phyloP scores from a whole-genome alignment of 768 basidiomycete genomes.

The Daedaleopsis nitida region DNA sequence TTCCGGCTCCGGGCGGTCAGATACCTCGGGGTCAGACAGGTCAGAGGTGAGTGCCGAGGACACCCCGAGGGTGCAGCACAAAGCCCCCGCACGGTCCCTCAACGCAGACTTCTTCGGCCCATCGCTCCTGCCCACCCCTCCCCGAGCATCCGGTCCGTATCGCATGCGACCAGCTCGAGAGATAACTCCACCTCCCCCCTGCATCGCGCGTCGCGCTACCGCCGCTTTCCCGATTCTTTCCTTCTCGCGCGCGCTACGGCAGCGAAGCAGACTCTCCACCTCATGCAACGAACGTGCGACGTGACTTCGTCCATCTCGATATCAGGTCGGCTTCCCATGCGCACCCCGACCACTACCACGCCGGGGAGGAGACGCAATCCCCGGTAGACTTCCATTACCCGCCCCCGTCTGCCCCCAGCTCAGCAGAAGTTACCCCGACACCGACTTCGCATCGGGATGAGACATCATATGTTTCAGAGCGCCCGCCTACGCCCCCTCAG shows the following conservation, averaged over 20 bases:
- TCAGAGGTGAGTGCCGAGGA: constrained; percentile 20
- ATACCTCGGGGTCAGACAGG: constrained; percentile 10
- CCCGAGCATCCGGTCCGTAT: constrained; percentile 28
- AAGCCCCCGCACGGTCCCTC: constrained; percentile 26
- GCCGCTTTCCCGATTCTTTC: constrained; percentile 37
- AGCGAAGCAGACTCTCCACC: constrained; percentile 23
- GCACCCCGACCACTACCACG: constrained; percentile 5
- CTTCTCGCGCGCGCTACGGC: constrained; percentile 40
- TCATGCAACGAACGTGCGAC: constrained; percentile 18
- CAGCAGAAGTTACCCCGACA: constrained; percentile 7
- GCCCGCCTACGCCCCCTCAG: constrained; percentile 15
- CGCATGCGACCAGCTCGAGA: constrained; percentile 22
- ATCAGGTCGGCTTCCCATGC: constrained; percentile 7
- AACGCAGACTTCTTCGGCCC: constrained; percentile 30
- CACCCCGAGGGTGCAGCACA: constrained; percentile 23
- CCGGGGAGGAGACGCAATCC: constrained; percentile 11
- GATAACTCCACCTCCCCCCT: constrained; percentile 26
- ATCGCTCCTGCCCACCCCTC: constrained; percentile 24
- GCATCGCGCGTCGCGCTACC: constrained; percentile 30
- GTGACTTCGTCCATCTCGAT: constrained; percentile 19
- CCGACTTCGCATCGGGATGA: constrained; percentile 10
- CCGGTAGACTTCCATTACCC: constrained; percentile 10
- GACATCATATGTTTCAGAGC: constrained; percentile 7
- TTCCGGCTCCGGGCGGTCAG: neutral
- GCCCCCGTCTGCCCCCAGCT: neutral